Percentiles rank a stretch among this genome's conserved stretches.
These are phyloP conservation scores for Eutrema yunnanense DNA, from an alignment of 345 rosid species.

Conservation along the genomic window DNA sequence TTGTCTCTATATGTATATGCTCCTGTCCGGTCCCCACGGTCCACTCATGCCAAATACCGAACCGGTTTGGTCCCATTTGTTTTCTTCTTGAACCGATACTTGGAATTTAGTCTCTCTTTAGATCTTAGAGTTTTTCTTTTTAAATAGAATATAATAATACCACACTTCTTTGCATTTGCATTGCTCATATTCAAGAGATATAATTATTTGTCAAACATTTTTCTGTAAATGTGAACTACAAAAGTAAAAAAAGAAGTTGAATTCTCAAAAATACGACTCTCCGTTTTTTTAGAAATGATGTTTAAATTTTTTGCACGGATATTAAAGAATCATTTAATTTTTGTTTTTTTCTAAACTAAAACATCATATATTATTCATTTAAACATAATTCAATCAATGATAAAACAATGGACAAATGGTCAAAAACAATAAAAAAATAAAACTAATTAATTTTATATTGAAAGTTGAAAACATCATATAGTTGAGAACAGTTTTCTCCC, in stretches of 20 bases:
- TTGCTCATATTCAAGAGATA: neutral
- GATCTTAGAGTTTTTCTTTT: neutral
- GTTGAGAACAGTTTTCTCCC: too few species aligned
- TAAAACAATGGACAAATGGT: too few species aligned
- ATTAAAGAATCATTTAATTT: too few species aligned
- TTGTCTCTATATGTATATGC: slow-evolving; percentile 23
- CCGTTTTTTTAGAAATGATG: too few species aligned
- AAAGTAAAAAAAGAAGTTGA: neutral
- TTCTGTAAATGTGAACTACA: neutral
- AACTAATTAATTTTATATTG: too few species aligned
- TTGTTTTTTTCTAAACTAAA: too few species aligned
- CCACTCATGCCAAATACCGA: slow-evolving; percentile 27
- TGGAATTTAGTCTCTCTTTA: slow-evolving; percentile 3
- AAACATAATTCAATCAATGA: too few species aligned
- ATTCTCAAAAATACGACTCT: too few species aligned
- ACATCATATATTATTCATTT: too few species aligned
- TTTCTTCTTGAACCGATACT: neutral
- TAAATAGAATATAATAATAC: neutral
- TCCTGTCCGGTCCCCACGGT: slow-evolving; percentile 30
- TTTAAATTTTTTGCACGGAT: too few species aligned
- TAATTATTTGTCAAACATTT: neutral
- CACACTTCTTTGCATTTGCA: neutral
- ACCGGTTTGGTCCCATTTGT: slow-evolving; percentile 32
- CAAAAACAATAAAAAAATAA: too few species aligned
- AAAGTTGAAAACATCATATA: too few species aligned